phyloP scores from a whole-genome alignment of 257 asterid genomes.

The Voacanga thouarsii region DNA sequence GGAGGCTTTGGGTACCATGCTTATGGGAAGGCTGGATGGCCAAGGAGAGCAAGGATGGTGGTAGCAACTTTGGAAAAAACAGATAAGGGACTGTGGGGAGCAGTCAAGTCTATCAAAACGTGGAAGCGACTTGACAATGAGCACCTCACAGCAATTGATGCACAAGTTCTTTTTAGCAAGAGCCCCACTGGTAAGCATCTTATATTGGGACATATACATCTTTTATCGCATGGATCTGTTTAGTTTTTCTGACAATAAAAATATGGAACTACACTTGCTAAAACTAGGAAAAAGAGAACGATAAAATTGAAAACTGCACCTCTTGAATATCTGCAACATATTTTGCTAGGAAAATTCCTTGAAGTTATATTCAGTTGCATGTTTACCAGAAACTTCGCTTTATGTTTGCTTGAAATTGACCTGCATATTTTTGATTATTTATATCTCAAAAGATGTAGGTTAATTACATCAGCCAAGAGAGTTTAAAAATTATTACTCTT shows the following conservation, averaged over 20 bases:
- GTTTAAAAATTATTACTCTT: not conserved
- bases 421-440: not conserved
- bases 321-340: too few relatives aligned
- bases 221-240: not conserved
- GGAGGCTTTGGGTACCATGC: constrained; percentile 99
- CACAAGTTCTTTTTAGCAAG: constrained; percentile 82
- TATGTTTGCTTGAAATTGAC: not conserved
- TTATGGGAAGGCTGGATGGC: constrained; percentile 93
- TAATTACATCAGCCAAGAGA: not conserved
- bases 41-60: constrained; percentile 93
- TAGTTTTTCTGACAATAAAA: not conserved
- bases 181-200: constrained; percentile 36
- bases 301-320: too few relatives aligned
- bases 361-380: not conserved
- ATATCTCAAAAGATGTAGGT: not conserved
- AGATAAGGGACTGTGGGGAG: constrained; percentile 76
- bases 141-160: constrained; percentile 59
- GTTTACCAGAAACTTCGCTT: not conserved
- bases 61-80: constrained; percentile 66
- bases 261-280: not conserved
- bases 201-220: not conserved
- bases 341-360: not conserved
- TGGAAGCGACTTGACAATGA: constrained; percentile 86
- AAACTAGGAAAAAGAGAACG: too few relatives aligned
- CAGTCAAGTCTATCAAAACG: constrained; percentile 69